These are phyloP conservation scores for Hypomyces perniciosus DNA, from an alignment of 2,329 filamentous ascomycete species.

Conservation along the genomic window DNA sequence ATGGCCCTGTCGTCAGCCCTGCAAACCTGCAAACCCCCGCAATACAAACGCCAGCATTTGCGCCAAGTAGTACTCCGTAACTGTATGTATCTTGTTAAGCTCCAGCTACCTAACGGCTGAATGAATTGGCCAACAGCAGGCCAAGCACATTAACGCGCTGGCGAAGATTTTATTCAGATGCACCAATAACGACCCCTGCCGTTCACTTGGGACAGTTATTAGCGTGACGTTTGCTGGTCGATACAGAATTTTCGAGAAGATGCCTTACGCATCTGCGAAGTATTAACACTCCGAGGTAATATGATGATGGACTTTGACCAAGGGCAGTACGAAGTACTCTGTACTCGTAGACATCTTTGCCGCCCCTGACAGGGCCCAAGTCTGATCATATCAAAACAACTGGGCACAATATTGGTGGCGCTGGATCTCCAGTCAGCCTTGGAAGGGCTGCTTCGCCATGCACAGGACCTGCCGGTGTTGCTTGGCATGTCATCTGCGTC, in stretches of 20 bases:
- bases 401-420: slow-evolving; percentile 18
- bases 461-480: slow-evolving; percentile 30
- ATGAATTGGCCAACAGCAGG: not conserved
- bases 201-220: not conserved
- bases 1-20: no score
- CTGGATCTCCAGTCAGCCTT: slow-evolving; percentile 24
- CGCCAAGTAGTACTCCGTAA: no score
- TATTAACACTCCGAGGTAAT: no score
- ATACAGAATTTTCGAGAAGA: no score
- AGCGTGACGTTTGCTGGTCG: slow-evolving; percentile 16
- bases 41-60: not conserved
- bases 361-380: no score
- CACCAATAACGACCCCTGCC: slow-evolving; percentile 4
- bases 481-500: slow-evolving; percentile 33
- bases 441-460: slow-evolving; percentile 28
- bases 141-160: not conserved
- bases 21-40: not conserved
- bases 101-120: not conserved
- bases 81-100: no score
- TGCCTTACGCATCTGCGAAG: no score
- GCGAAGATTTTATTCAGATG: not conserved
- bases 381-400: slow-evolving; percentile 14
- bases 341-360: no score
- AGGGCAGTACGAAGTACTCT: no score
- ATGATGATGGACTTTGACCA: no score